Evolutionary conservation across 345 rosid genomes (phyloP).

Genomic region (Lumnitzera racemosa): DNA sequence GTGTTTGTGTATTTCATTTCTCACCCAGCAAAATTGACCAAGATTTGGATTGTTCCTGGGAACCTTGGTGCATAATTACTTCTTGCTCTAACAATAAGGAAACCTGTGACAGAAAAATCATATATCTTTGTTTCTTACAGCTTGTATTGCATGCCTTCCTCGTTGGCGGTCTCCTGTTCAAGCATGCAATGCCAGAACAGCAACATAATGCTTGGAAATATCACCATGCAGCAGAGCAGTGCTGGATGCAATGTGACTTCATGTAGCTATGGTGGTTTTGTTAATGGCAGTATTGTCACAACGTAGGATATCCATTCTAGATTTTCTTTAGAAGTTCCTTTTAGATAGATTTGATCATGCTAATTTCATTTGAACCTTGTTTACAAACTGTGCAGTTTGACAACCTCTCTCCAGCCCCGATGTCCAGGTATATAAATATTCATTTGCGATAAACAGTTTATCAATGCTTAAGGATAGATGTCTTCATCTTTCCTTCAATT

Average conservation of each 20-base stretch:
- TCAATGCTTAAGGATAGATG: not conserved
- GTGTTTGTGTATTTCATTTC: not conserved
- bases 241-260: constrained; percentile 90
- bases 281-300: constrained; percentile 67
- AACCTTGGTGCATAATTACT: no score
- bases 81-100: no score
- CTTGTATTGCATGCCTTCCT: constrained; percentile 85
- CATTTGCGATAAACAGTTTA: not conserved
- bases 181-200: constrained; percentile 89
- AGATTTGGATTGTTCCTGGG: no score
- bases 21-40: no score
- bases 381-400: constrained; percentile 43
- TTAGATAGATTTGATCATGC: not conserved
- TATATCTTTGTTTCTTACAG: constrained; percentile 21
- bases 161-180: constrained; percentile 87
- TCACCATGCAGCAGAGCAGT: constrained; percentile 53
- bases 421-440: constrained; percentile 60
- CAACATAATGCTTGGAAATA: constrained; percentile 80
- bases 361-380: not conserved
- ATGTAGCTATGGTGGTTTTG: constrained; percentile 72
- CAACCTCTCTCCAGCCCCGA: constrained; percentile 74
- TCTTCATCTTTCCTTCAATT: no score
- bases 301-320: constrained; percentile 27
- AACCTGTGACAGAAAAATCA: no score
- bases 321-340: not conserved